phyloP scores from a whole-genome alignment of 495 filamentous ascomycete species.

The Cercophora samala region DNA sequence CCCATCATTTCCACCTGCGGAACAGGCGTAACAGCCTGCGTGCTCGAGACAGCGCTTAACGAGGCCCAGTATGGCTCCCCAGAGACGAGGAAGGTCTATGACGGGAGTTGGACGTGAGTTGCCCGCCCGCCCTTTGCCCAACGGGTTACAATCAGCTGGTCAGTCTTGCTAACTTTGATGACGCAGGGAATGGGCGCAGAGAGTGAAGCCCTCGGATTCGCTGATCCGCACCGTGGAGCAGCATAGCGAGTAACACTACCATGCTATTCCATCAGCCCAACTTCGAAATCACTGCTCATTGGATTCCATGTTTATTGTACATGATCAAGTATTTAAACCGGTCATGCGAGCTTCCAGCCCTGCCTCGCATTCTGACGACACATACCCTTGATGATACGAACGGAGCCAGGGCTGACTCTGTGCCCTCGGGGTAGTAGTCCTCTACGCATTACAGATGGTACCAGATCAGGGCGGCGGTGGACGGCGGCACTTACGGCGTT shows the following conservation, averaged over 20 bases:
- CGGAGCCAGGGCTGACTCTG: not conserved
- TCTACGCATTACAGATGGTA: not conserved
- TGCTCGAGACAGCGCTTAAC: conserved; percentile 82
- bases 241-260: not conserved
- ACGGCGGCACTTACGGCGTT: conserved; percentile 14
- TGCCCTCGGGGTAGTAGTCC: not conserved
- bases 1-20: conserved; percentile 88
- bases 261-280: not conserved
- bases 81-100: conserved; percentile 74
- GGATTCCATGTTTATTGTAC: not conserved
- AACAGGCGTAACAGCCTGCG: conserved; percentile 90
- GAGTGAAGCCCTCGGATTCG: conserved; percentile 45
- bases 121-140: too few species aligned
- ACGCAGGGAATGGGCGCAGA: conserved; percentile 69
- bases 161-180: conserved; percentile 16
- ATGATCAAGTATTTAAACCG: not conserved
- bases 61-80: conserved; percentile 71
- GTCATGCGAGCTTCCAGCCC: not conserved
- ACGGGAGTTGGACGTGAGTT: conserved; percentile 98
- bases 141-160: not conserved
- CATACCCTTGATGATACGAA: not conserved
- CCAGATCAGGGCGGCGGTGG: not conserved
- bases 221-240: conserved; percentile 33
- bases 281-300: not conserved
- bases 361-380: not conserved